Percentiles rank a stretch among this genome's conserved stretches.
These are phyloP conservation scores for Monilinia vaccinii-corymbosi DNA, from an alignment of 2,329 filamentous ascomycete species.

Conservation along the genomic window DNA sequence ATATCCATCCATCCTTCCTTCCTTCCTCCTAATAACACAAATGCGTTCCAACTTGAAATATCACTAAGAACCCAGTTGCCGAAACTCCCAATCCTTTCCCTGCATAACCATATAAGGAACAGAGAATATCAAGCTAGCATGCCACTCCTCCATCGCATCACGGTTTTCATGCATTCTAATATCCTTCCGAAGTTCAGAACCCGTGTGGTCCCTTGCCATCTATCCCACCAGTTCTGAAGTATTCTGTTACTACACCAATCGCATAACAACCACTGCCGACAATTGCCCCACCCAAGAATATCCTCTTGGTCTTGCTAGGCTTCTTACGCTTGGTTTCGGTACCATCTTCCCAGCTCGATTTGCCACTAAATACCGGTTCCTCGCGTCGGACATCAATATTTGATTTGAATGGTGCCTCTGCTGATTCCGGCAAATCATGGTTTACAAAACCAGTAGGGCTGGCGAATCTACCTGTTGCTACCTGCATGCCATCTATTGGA, in stretches of 20 bases:
- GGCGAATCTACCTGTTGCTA: slow-evolving; percentile 48
- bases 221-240: slow-evolving; percentile 40
- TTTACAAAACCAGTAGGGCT: slow-evolving; percentile 59
- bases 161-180: not conserved
- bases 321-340: slow-evolving; percentile 29
- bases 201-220: slow-evolving; percentile 33
- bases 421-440: slow-evolving; percentile 38
- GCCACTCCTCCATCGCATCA: not conserved
- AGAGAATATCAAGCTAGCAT: not conserved
- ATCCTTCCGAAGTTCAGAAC: slow-evolving; percentile 15
- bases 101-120: not conserved
- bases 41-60: slow-evolving; percentile 4
- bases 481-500: slow-evolving; percentile 42
- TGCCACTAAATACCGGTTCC: slow-evolving; percentile 40
- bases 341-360: slow-evolving; percentile 25
- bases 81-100: slow-evolving; percentile 1
- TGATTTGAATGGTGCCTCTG: slow-evolving; percentile 35
- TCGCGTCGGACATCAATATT: slow-evolving; percentile 38
- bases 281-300: slow-evolving; percentile 44
- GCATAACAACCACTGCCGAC: slow-evolving; percentile 48
- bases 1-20: not conserved
- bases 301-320: slow-evolving; percentile 37
- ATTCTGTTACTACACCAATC: slow-evolving; percentile 49
- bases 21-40: not conserved
- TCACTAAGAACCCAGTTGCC: not conserved